Evolutionary conservation across 2,329 filamentous ascomycete species (phyloP), one percentile per base, ranked within the genome.

Genomic region (Cladosporium oxysporum): DNA sequence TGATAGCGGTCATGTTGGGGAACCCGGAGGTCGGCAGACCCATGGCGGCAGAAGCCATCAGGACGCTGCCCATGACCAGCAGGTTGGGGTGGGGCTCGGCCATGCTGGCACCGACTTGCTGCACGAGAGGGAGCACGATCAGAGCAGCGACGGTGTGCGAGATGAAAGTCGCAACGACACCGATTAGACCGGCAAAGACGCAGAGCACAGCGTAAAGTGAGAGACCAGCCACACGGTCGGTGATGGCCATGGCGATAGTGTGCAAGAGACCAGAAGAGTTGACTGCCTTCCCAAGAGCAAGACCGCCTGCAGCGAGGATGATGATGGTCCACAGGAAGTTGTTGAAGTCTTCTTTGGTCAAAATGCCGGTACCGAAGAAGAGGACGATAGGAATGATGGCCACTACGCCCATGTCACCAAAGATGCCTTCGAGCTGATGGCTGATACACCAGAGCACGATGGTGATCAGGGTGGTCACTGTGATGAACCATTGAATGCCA

Each of bases 281-380:
- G 66, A 99, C 95, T 0, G 94, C 91, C 78, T 96, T 97, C 65
- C 95, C 95, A 0, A 99, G 87, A 1, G 93, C 93, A 37, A 99
- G 82, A 8, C 95, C 95, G 57, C 95, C 95, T 0, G 95, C 94
- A 0, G 95, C 95, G 23, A 99, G 89, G 74, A 99, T 98, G 79
- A 99, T 97, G 79, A 99, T 99, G 23, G 96, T 99, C 95, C 95
- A 99, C 47, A 97, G 90, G 79, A 99, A 99, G 79, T 99, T 99
- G 83, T 99, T 99, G 77, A 99, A 99, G 80, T 99, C 95, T 79
- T 98, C 95, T 80, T 98, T 99, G 58, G 93, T 98, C 35, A 99
- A 84, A 71, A 98, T 94, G 12, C 95, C 95, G 1, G 93, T 93
- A 64, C 95, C 95, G 73, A 99, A 99, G 85, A 99, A 99, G 50